These are phyloP conservation scores for Apophysomyces elegans DNA, from an alignment of 371 early-diverging fungal species.

Conservation along the genomic window DNA sequence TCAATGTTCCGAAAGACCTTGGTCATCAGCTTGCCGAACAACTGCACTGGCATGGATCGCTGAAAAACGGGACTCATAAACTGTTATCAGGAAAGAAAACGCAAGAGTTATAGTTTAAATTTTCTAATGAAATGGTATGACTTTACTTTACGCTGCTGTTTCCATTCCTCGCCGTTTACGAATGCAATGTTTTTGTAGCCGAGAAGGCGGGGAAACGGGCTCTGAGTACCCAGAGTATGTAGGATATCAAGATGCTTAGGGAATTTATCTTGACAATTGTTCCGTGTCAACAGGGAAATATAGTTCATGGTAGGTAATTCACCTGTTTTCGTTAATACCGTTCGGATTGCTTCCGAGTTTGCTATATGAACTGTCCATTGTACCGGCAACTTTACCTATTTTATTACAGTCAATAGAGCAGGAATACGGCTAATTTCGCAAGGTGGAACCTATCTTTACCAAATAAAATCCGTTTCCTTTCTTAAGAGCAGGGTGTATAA, in stretches of 20 bases:
- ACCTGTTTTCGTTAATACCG: conserved; percentile 39
- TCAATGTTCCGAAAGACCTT: conserved; percentile 29
- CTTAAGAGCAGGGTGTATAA: conserved; percentile 12
- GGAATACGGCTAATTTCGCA: neutral
- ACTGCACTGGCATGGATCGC: conserved; percentile 35
- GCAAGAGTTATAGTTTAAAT: neutral
- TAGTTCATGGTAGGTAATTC: neutral
- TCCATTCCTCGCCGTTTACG: conserved; percentile 44
- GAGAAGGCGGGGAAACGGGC: conserved; percentile 23
- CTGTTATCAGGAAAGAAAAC: neutral
- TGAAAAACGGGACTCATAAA: conserved; percentile 46
- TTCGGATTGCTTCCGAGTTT: conserved; percentile 31
- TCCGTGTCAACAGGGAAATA: neutral
- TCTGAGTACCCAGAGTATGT: conserved; percentile 12
- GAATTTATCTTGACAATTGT: conserved; percentile 10
- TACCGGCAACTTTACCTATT: conserved; percentile 28
- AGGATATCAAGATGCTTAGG: conserved; percentile 18
- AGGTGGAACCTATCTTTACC: neutral
- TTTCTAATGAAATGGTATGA: neutral
- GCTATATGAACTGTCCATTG: conserved; percentile 37
- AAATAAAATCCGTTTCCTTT: conserved; percentile 18
- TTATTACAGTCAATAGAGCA: neutral
- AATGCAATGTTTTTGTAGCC: conserved; percentile 36
- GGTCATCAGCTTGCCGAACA: conserved; percentile 28
- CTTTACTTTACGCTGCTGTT: conserved; percentile 36